Base-by-base conservation (phyloP, 2,329 filamentous ascomycete species). In the Epichloe aotearoae region DNA sequence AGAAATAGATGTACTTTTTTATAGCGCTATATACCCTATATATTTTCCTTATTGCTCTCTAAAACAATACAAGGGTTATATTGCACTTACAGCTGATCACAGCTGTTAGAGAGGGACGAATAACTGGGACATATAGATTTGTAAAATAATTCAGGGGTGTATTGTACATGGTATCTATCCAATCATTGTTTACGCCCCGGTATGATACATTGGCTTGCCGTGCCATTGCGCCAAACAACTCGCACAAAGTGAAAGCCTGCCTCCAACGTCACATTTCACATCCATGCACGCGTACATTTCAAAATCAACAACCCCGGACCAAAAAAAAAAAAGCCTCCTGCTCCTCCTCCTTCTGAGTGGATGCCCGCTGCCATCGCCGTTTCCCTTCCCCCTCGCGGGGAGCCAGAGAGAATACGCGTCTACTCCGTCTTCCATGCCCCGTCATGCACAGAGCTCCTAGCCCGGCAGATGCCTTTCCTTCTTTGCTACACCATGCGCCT, bases 391-490 rank as follows among this genome's bases (percentile, higher is more conserved):
- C 11, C 26, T 30, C 2, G 15, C 39, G 5, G 5, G 14, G n/a
- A 34, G 10, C 20, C 23, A 14, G 39, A 33, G n/a, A 42, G 19
- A 40, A 48, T n/a, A 41, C 33, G 23, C 50, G 38, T 23, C 14
- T 48, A 38, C 50, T 34, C 46, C 50, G 20, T 47, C 15, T n/a
- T 47, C 46, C 39, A 51, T 45, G 12, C 14, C 36, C 38, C 3
- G 19, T 48, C 50, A 40, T 47, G 33, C 15, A n/a, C 49, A 36
- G 8, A 26, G 33, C 20, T 36, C 37, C 30, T 34, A 14, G 15
- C 20, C 41, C 17, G 7, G 6, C n/a, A 17, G n/a, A 37, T 2
- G 4, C 14, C 12, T n/a, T 15, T 15, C 30, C 34, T 34, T 17
- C 23, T 48, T 51, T 19, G 14, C 20, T 19, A 10, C 45, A 34